phyloP scores from a whole-genome alignment of 805 yeast genomes.

The Zygotorulaspora florentina region DNA sequence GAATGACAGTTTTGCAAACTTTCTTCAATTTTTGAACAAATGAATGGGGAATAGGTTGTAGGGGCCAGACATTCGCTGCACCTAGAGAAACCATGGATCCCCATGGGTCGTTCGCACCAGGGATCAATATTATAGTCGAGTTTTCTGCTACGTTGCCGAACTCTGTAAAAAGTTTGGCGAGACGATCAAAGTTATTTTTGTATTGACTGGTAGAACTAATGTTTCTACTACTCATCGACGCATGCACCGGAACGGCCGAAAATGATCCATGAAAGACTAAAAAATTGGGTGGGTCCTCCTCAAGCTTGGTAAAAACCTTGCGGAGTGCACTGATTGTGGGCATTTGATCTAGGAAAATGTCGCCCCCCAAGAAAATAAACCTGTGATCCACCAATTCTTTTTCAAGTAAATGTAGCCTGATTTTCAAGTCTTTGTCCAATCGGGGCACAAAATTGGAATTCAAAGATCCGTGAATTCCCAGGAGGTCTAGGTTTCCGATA shows the following conservation, averaged over 20 bases:
- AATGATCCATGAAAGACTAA: conserved; percentile 85
- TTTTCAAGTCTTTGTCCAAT: conserved; percentile 56
- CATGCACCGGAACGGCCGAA: conserved; percentile 56
- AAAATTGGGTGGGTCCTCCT: conserved; percentile 58
- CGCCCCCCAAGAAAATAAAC: conserved; percentile 69
- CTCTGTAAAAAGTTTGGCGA: conserved; percentile 60
- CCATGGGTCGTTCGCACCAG: conserved; percentile 96
- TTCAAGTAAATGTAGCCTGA: conserved; percentile 54
- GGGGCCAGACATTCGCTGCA: conserved; percentile 63
- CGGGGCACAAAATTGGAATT: conserved; percentile 42
- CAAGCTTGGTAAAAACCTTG: conserved; percentile 55
- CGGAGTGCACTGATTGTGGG: conserved; percentile 58
- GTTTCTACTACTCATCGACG: conserved; percentile 49
- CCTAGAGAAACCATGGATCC: conserved; percentile 65
- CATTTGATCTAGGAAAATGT: conserved; percentile 60
- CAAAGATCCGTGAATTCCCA: conserved; percentile 40
- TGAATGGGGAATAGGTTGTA: conserved; percentile 60
- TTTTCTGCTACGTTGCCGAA: conserved; percentile 34
- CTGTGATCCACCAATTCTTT: conserved; percentile 51
- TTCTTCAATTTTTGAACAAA: conserved; percentile 67
- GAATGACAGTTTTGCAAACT: conserved; percentile 48
- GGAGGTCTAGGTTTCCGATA: conserved; percentile 74
- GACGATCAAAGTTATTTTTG: conserved; percentile 64
- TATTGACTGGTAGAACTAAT: conserved; percentile 51
- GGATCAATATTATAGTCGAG: conserved; percentile 66